Evolutionary conservation across 495 filamentous ascomycete genomes (phyloP).

Genomic region (Clavariopsis aquatica): DNA sequence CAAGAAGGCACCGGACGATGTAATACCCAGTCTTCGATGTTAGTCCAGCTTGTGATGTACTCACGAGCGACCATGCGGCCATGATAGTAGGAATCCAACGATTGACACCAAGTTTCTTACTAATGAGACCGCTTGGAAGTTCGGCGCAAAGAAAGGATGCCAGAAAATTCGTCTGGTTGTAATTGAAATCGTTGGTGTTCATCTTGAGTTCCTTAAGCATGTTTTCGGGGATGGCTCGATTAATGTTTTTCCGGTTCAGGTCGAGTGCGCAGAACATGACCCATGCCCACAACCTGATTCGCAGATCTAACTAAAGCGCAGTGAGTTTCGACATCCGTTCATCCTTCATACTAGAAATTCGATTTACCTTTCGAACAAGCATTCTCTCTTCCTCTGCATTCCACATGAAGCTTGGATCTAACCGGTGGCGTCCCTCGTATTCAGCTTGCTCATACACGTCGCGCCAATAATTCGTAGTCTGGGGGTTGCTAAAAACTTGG

Average conservation of each 20-base stretch:
- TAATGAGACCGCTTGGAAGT: constrained; percentile 51
- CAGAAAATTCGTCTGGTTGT: constrained; percentile 45
- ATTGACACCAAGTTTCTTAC: constrained; percentile 53
- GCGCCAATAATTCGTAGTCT: constrained; percentile 29
- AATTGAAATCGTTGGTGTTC: constrained; percentile 48
- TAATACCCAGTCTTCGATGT: constrained; percentile 46
- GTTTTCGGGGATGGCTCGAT: constrained; percentile 45
- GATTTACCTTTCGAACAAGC: constrained; percentile 48
- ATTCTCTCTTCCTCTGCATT: constrained; percentile 51
- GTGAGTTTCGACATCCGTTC: constrained; percentile 5
- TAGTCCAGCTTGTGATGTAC: constrained; percentile 49
- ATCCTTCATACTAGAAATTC: neutral
- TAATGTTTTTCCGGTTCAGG: constrained; percentile 46
- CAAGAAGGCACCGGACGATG: constrained; percentile 50
- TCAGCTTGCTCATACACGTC: constrained; percentile 43
- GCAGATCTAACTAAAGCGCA: constrained; percentile 16
- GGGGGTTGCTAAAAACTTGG: constrained; percentile 16
- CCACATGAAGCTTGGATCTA: constrained; percentile 54
- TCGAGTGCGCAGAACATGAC: constrained; percentile 21
- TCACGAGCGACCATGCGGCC: constrained; percentile 49
- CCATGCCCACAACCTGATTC: constrained; percentile 20
- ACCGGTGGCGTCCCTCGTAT: constrained; percentile 61
- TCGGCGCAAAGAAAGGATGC: constrained; percentile 53
- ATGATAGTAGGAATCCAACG: constrained; percentile 52
- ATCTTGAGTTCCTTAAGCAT: constrained; percentile 42